Conservation (phyloP, 805 yeast species). For the Ogataea siamensis region DNA sequence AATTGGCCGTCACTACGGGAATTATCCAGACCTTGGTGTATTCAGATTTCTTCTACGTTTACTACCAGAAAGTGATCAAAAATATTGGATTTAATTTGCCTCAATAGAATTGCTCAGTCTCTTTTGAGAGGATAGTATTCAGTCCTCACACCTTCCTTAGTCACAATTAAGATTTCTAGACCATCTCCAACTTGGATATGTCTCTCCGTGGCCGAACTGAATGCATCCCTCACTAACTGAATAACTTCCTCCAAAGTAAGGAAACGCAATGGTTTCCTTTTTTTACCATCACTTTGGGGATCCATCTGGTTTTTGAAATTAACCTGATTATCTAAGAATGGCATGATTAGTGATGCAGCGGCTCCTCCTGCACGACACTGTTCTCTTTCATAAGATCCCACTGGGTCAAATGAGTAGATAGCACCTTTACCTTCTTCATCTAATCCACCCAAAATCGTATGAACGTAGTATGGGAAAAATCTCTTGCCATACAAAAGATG, state of each 20-base stretch:
- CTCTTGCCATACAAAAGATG: slow-evolving; percentile 89
- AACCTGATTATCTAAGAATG: slow-evolving; percentile 96
- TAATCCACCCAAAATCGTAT: slow-evolving; percentile 90
- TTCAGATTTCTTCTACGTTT: slow-evolving; percentile 93
- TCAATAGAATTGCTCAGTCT: slow-evolving; percentile 49
- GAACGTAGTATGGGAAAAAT: slow-evolving; percentile 95
- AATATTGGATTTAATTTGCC: slow-evolving; percentile 70
- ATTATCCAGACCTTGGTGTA: slow-evolving; percentile 81
- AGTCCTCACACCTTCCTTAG: slow-evolving; percentile 86
- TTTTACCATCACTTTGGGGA: slow-evolving; percentile 70
- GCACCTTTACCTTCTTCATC: slow-evolving; percentile 92
- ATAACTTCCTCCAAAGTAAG: slow-evolving; percentile 82
- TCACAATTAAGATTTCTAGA: slow-evolving; percentile 82
- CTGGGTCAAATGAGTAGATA: slow-evolving; percentile 94
- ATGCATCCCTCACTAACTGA: slow-evolving; percentile 87
- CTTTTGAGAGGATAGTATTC: slow-evolving; percentile 85
- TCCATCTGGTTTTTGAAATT: slow-evolving; percentile 90
- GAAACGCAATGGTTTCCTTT: slow-evolving; percentile 58
- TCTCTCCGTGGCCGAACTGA: slow-evolving; percentile 95
- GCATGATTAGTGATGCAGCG: slow-evolving; percentile 94
- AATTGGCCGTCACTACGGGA: slow-evolving; percentile 74
- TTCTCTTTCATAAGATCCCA: slow-evolving; percentile 96
- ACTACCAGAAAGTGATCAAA: slow-evolving; percentile 76
- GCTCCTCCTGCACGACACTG: slow-evolving; percentile 98
- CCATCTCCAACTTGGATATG: slow-evolving; percentile 99